Conservation (phyloP, 1,139 yeast genomes). For the Protomyces inundatus region DNA sequence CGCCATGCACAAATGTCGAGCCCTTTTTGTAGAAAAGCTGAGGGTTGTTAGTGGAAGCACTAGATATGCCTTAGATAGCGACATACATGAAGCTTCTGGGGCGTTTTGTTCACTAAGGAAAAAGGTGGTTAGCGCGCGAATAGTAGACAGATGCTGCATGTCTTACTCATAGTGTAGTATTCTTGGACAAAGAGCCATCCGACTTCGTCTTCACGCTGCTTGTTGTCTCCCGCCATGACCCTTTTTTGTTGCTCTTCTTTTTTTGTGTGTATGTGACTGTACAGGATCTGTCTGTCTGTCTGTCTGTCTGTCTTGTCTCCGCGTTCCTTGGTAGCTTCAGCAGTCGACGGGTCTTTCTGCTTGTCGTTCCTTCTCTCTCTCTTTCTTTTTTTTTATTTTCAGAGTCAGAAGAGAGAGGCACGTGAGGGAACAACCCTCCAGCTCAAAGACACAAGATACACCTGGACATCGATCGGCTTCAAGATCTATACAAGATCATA, state of each 20-base stretch:
- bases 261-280: background rate
- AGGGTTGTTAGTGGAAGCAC: background rate
- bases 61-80: background rate
- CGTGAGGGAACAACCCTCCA: no score
- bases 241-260: background rate
- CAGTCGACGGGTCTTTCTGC: no score
- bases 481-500: no score
- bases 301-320: background rate
- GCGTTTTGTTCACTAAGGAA: conserved; percentile 36
- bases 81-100: conserved; percentile 37
- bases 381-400: no score
- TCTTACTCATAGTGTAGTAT: conserved; percentile 38
- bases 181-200: conserved; percentile 44
- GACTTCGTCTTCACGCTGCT: conserved; percentile 35
- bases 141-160: background rate
- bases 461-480: no score
- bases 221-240: background rate
- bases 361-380: no score
- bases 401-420: no score
- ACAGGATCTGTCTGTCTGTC: background rate
- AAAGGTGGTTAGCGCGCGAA: background rate
- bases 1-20: conserved; percentile 41
- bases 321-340: no score
- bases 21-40: conserved; percentile 40
- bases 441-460: no score